A percentile compares a stretch with the other conserved stretches of the same genome.
These are phyloP conservation scores for Fraxinus greggii DNA, from an alignment of 305 asterid genomes.

Conservation along the genomic window DNA sequence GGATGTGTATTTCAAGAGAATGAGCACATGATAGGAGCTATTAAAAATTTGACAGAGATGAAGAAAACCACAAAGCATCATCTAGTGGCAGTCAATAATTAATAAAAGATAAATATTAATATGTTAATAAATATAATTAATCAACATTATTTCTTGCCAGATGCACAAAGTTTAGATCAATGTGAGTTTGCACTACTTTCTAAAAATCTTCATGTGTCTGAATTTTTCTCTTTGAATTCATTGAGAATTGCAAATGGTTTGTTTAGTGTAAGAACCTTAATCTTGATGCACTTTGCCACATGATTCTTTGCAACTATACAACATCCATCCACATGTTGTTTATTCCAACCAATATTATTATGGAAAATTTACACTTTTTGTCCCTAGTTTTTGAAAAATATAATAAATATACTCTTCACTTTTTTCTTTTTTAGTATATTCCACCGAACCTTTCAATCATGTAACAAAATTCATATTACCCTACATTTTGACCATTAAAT, in stretches of 20 bases:
- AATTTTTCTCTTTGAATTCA: slow-evolving; percentile 26
- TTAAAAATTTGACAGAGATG: slow-evolving; percentile 52
- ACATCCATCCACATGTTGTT: background rate
- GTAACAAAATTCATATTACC: no score
- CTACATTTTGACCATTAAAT: no score
- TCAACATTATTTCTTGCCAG: slow-evolving; percentile 18
- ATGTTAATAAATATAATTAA: slow-evolving; percentile 16
- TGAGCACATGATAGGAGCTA: slow-evolving; percentile 45
- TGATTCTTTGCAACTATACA: background rate
- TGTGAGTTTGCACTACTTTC: slow-evolving; percentile 45
- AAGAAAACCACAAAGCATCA: slow-evolving; percentile 48
- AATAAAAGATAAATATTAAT: slow-evolving; percentile 4
- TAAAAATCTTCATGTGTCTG: slow-evolving; percentile 40
- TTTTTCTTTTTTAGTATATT: no score
- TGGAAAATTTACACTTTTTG: background rate
- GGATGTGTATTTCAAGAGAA: slow-evolving; percentile 50
- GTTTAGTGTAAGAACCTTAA: slow-evolving; percentile 2
- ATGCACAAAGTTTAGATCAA: slow-evolving; percentile 26
- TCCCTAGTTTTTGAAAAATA: background rate
- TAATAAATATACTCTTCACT: no score
- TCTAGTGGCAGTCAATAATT: slow-evolving; percentile 11
- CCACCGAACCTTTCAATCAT: no score
- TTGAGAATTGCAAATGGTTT: slow-evolving; percentile 29
- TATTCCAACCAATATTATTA: background rate
- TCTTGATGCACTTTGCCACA: background rate